Evolutionary conservation across 495 filamentous ascomycete genomes (phyloP).

Genomic region (Staphylotrichum longicolle): DNA sequence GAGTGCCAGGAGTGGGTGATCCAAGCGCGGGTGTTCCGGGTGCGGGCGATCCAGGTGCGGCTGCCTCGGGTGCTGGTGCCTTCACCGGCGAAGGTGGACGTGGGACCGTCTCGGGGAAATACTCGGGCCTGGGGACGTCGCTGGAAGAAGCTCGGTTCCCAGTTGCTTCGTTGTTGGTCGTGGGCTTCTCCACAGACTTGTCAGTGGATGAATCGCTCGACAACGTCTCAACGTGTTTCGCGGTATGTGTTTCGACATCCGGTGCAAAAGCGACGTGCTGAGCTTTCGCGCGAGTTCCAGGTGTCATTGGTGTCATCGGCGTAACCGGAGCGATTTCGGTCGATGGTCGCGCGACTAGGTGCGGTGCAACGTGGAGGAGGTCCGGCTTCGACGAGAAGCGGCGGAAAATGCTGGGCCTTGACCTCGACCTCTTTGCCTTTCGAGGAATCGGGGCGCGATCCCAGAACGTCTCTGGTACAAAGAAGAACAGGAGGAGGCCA

Average conservation of each 20-base stretch:
- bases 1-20: too few species aligned
- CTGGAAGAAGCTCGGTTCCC: background rate
- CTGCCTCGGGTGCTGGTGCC: too few species aligned
- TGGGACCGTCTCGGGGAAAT: background rate
- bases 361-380: background rate
- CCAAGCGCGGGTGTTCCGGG: background rate
- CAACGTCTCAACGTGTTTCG: background rate
- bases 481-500: constrained; percentile 74
- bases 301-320: background rate
- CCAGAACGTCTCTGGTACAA: constrained; percentile 97
- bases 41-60: background rate
- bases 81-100: background rate
- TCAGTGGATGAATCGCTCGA: background rate
- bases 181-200: background rate
- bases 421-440: constrained; percentile 33
- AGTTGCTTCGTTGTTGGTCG: background rate
- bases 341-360: background rate
- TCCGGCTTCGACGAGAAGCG: constrained; percentile 39
- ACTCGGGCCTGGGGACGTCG: background rate
- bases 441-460: constrained; percentile 73
- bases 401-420: constrained; percentile 41
- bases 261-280: constrained; percentile 14
- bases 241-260: background rate
- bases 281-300: background rate
- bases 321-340: background rate